Evolutionary conservation across 441 rosid genomes (phyloP), one percentile per base, ranked within the genome.

Genomic region (Populus tomentosa): DNA sequence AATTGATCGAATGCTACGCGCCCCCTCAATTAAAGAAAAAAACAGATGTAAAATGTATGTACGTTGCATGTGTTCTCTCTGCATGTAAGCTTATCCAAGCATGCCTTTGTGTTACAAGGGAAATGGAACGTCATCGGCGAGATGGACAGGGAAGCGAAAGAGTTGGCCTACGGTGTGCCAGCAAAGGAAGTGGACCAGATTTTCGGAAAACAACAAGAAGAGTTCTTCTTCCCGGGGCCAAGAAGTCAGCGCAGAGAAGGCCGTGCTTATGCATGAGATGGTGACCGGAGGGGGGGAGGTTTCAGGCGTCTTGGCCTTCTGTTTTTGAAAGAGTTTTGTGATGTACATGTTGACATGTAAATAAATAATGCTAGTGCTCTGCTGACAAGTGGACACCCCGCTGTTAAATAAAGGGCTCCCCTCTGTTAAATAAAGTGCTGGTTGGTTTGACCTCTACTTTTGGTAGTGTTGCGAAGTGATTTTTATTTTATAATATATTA

Each of bases 171-270:
- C 32, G 80, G 85, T 21, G 79, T 36, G 4, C 69, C 61, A 6
- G 82, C 63, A 5, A 78, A 72, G 18, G 87, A 87, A 40, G 90
- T 88, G 70, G 90, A 89, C 10, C 40, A 67, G 61, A 74, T 84
- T 10, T 87, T 90, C 63, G 38, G 77, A 23, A 82, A 59, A 38
- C 89, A 88, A 35, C 77, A 80, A 0, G 81, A 81, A 16, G 87
- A 84, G 81, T 76, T 81, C 50, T 89, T 89, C 80, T 82, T 86
- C 69, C 84, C 87, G 0, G 90, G 89, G 8, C 90, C 91, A 7
- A 62, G 72, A 6, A 38, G 56, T 38, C 68, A 66, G 21, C 36
- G 67, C 4, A 28, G 74, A 24, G 32, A 56, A 11, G 85, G 74
- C 36, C 81, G 69, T 28, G 83, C 78, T 23, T 62, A 35, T 64